A percentile compares a stretch with the other conserved stretches of the same genome.
Conservation (phyloP, 306 rosid species). For the Cucurbita pepo region DNA sequence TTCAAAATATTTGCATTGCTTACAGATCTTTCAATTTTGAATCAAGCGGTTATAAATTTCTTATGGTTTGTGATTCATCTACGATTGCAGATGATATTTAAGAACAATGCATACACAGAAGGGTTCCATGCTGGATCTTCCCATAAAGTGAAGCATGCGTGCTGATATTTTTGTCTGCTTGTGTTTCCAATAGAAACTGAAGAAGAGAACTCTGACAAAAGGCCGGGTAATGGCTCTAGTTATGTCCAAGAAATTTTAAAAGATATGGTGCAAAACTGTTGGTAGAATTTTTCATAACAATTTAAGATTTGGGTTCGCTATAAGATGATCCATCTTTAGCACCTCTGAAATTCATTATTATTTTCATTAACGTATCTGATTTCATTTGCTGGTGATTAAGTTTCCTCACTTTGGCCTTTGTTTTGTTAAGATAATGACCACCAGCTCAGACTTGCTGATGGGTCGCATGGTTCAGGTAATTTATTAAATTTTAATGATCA, state of each 20-base stretch:
- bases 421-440: background rate
- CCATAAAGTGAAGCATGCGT: constrained; percentile 21
- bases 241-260: background rate
- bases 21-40: background rate
- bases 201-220: background rate
- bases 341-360: background rate
- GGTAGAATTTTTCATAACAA: background rate
- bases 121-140: constrained; percentile 71
- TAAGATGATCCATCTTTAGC: background rate
- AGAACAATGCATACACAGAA: constrained; percentile 73
- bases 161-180: background rate
- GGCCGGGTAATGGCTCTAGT: background rate
- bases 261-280: background rate
- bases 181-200: background rate
- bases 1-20: background rate
- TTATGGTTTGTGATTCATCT: background rate
- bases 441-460: background rate
- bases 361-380: background rate
- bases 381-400: background rate
- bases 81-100: constrained; percentile 49
- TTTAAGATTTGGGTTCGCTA: background rate
- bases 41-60: background rate
- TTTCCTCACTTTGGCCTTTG: background rate
- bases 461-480: background rate
- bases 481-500: background rate